These are phyloP conservation scores for Cladosporium sp. DNA, from an alignment of 2,329 filamentous ascomycete species.

Conservation along the genomic window DNA sequence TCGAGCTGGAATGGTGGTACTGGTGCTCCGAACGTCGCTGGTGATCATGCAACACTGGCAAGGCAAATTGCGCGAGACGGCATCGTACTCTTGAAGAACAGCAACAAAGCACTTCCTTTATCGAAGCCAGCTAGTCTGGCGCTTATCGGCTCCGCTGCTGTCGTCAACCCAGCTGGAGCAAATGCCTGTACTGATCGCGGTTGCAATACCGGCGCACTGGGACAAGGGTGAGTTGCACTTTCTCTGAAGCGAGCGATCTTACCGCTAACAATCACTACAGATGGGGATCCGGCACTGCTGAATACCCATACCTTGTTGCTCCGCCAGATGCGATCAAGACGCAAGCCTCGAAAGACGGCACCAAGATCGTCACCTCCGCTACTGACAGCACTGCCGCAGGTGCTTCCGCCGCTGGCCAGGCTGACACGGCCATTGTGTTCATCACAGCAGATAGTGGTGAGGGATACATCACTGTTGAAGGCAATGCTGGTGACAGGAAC, in stretches of 20 bases:
- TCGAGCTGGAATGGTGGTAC: constrained; percentile 35
- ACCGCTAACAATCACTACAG: background rate
- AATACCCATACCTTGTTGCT: constrained; percentile 36
- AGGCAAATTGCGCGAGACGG: constrained; percentile 53
- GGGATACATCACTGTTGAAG: constrained; percentile 40
- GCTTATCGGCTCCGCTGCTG: constrained; percentile 39
- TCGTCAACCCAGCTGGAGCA: constrained; percentile 57
- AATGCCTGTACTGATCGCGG: constrained; percentile 75
- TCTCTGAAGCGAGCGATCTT: background rate
- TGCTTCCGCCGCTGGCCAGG: constrained; percentile 14
- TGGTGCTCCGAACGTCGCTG: constrained; percentile 51
- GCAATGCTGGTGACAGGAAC: constrained; percentile 41
- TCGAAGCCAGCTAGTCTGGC: constrained; percentile 39
- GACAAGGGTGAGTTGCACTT: constrained; percentile 26
- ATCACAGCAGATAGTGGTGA: constrained; percentile 51
- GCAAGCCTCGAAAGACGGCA: constrained; percentile 25
- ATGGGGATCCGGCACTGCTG: constrained; percentile 39
- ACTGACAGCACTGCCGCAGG: constrained; percentile 28
- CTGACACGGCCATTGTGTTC: constrained; percentile 52
- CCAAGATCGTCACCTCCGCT: constrained; percentile 26
- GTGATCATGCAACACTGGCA: constrained; percentile 44
- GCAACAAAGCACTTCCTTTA: constrained; percentile 52
- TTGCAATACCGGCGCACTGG: constrained; percentile 51
- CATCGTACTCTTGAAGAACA: constrained; percentile 61
- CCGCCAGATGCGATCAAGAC: constrained; percentile 41